Evolutionary conservation across 495 filamentous ascomycete species (phyloP).

Genomic region (Aspergillus baeticus): DNA sequence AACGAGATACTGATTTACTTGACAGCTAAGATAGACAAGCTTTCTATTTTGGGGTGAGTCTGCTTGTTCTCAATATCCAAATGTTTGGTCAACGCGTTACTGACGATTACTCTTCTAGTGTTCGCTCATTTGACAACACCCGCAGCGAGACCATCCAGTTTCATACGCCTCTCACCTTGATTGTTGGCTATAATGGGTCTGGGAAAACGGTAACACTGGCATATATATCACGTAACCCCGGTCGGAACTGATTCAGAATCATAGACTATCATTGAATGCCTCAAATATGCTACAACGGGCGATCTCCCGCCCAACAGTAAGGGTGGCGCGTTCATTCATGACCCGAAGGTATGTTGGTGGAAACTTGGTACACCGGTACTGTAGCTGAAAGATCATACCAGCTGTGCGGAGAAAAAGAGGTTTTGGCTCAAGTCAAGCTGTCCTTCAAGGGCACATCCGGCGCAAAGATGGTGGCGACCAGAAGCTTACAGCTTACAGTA

Average conservation of each 20-base stretch:
- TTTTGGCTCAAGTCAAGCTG: constrained; percentile 87
- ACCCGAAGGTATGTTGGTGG: constrained; percentile 67
- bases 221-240: not conserved
- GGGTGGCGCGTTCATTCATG: constrained; percentile 93
- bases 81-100: constrained; percentile 3
- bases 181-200: constrained; percentile 95
- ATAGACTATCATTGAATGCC: constrained; percentile 95
- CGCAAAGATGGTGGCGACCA: constrained; percentile 73
- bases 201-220: constrained; percentile 72
- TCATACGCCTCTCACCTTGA: constrained; percentile 85
- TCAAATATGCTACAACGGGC: constrained; percentile 96
- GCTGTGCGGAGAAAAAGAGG: constrained; percentile 86
- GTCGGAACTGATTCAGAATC: not conserved
- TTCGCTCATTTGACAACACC: constrained; percentile 87
- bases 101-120: constrained; percentile 41
- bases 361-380: not conserved
- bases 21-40: constrained; percentile 77
- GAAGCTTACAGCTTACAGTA: constrained; percentile 79
- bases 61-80: not conserved
- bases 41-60: constrained; percentile 74
- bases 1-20: constrained; percentile 8
- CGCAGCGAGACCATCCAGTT: constrained; percentile 83
- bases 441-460: constrained; percentile 75
- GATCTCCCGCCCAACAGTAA: constrained; percentile 91
- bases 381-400: constrained; percentile 26